A percentile compares a stretch with the other conserved stretches of the same genome.
phyloP scores from a whole-genome alignment of 1,284 basidiomycete genomes.

The Melampsora larici-populina region DNA sequence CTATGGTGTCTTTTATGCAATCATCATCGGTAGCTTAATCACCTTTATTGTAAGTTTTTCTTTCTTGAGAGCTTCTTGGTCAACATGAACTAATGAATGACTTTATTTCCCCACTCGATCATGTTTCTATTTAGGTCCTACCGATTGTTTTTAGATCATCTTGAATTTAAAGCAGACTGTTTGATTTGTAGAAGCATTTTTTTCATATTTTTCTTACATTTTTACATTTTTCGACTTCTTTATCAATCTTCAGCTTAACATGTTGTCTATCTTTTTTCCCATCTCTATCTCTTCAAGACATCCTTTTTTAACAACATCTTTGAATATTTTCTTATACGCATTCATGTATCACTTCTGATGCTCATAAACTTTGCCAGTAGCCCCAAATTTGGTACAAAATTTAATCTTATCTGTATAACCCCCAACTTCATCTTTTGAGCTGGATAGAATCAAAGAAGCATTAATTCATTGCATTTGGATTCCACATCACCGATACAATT shows the following conservation, averaged over 20 bases:
- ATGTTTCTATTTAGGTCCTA: slow-evolving; percentile 1
- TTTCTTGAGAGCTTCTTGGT: no score
- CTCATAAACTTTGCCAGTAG: no score
- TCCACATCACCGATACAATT: no score
- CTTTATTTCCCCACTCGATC: neutral
- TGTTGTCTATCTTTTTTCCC: neutral
- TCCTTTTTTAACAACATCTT: neutral
- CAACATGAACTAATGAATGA: neutral
- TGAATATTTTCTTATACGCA: neutral
- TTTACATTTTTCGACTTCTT: neutral
- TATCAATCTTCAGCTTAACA: neutral
- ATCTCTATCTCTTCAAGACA: neutral
- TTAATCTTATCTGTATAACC: no score
- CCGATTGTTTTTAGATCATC: slow-evolving; percentile 39
- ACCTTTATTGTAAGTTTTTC: slow-evolving; percentile 31
- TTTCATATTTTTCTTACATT: neutral
- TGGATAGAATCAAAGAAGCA: no score
- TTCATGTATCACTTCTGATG: no score
- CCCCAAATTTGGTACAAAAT: no score
- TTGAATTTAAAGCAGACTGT: slow-evolving; percentile 27
- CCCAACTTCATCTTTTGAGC: no score
- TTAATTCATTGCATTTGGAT: no score
- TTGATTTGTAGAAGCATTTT: slow-evolving; percentile 40
- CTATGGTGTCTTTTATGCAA: slow-evolving; percentile 37
- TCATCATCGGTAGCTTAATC: slow-evolving; percentile 33